Evolutionary conservation across 148 eudicot species (phyloP), one percentile per base, ranked within the genome.

Genomic region (Bassia scoparia): DNA sequence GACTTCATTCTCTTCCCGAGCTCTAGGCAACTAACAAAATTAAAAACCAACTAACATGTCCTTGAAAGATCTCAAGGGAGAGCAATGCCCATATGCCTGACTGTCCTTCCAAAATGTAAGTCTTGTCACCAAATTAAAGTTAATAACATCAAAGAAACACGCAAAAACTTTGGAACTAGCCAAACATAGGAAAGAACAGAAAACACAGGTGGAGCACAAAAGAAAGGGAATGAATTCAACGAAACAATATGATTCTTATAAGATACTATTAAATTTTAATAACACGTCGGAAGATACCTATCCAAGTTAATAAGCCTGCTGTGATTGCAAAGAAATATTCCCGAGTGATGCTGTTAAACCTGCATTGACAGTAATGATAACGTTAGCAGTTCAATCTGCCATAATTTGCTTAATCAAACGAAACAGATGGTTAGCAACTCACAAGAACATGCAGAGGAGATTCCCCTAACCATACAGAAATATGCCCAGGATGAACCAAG

Each of bases 401-500:
- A 50, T 26, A 7, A 62, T 34, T 6, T 7, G 34, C 29, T 37
- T 60, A 71, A 70, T 20, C 9, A 43, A 75, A 70, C 4, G 69
- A 67, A 29, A 55, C 14, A 24, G 8, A 18, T n/a, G 53, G 46
- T 34, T 21, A 49, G 76, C 44, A 61, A 75, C 82, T 87, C 74
- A 95, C 98, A 89, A 78, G 81, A 82, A 94, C 79, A 94, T 61
- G 83, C 91, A 88, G 74, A 86, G 16, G 49, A 94, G 92, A 85
- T 94, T 94, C 21, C 96, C 97, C 98, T 96, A 94, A 69, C 98
- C 98, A 71, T 91, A 94, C 12, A 94, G 81, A 48, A 91, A 41
- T 90, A 77, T 46, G 91, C 96, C 98, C 98, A 95, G 16, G 73
- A 59, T 74, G 97, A 89, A 77, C 98, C 98, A 61, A 84, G 84